Conservation (phyloP, 352 stramenopile species). For the Phytophthora quininea region DNA sequence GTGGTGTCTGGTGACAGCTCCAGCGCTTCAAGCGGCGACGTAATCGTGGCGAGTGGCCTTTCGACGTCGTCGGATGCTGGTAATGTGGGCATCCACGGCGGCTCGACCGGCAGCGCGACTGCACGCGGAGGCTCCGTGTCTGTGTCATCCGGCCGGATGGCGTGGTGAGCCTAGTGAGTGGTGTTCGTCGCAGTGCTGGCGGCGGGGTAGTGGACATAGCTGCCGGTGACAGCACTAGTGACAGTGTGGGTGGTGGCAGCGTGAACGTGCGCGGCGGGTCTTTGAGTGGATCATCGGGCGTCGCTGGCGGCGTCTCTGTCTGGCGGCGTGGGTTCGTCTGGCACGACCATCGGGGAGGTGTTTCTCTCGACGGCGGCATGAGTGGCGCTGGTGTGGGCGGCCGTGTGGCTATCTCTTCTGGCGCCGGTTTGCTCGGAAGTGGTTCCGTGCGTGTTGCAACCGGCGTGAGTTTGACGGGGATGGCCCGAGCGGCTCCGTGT, state of each 20-base stretch:
- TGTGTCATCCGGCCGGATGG: constrained; percentile 3
- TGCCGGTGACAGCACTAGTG: constrained; percentile 9
- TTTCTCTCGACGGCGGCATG: constrained; percentile 3
- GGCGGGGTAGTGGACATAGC: neutral
- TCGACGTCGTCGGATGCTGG: neutral
- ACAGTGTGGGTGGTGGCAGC: constrained; percentile 1
- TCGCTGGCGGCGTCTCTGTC: constrained; percentile 7
- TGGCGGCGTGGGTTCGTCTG: constrained; percentile 6
- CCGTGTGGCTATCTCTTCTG: neutral
- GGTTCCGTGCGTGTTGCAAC: constrained; percentile 10
- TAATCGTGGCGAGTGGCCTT: constrained; percentile 8
- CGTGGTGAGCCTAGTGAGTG: neutral
- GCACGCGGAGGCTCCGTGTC: constrained; percentile 4
- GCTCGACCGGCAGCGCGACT: neutral
- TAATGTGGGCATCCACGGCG: neutral
- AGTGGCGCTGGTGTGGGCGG: constrained; percentile 5
- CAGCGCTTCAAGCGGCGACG: constrained; percentile 4
- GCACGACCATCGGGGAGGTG: constrained; percentile 3
- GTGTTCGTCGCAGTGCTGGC: neutral
- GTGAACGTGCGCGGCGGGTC: constrained; percentile 11
- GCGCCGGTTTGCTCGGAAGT: constrained; percentile 7
- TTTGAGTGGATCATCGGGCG: constrained; percentile 5
- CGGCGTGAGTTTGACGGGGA: neutral
- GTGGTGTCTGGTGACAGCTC: neutral
- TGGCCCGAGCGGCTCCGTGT: constrained; percentile 5